Conservation (phyloP, 441 rosid species). For the Flueggea neowawraea region DNA sequence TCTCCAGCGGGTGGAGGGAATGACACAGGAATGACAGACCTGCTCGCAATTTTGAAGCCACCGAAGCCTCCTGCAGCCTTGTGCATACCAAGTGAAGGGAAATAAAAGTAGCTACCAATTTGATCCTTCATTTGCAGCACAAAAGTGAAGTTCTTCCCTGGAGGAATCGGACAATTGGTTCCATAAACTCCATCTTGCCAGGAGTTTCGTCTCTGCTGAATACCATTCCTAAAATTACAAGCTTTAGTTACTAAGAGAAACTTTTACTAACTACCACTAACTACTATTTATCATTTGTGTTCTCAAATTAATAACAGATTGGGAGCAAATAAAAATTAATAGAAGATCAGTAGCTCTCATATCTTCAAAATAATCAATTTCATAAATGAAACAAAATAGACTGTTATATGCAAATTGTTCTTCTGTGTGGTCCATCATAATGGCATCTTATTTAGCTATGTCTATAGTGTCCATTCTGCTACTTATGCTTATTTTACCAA, state of each 20-base stretch:
- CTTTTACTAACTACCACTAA: neutral
- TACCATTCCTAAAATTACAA: slow-evolving; percentile 50
- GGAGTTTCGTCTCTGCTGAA: slow-evolving; percentile 64
- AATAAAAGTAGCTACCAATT: slow-evolving; percentile 77
- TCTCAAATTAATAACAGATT: neutral
- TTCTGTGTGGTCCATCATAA: neutral
- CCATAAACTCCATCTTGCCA: slow-evolving; percentile 89
- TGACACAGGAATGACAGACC: slow-evolving; percentile 64
- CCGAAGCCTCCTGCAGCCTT: slow-evolving; percentile 87
- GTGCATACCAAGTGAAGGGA: slow-evolving; percentile 74
- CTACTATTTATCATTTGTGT: neutral
- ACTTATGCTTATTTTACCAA: no score
- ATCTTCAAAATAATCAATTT: no score
- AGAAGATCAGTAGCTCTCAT: neutral
- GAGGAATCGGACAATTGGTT: slow-evolving; percentile 78
- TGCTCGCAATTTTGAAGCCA: slow-evolving; percentile 59
- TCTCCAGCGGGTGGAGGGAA: slow-evolving; percentile 61
- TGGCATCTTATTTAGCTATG: neutral
- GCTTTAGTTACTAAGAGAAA: neutral
- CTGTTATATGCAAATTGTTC: no score
- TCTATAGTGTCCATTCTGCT: no score
- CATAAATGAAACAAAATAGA: no score
- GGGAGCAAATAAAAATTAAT: no score
- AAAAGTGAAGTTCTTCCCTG: slow-evolving; percentile 75
- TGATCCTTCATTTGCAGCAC: slow-evolving; percentile 75